Evolutionary conservation across 2,329 filamentous ascomycete genomes (phyloP).

Genomic region (Golovinomyces cichoracearum): DNA sequence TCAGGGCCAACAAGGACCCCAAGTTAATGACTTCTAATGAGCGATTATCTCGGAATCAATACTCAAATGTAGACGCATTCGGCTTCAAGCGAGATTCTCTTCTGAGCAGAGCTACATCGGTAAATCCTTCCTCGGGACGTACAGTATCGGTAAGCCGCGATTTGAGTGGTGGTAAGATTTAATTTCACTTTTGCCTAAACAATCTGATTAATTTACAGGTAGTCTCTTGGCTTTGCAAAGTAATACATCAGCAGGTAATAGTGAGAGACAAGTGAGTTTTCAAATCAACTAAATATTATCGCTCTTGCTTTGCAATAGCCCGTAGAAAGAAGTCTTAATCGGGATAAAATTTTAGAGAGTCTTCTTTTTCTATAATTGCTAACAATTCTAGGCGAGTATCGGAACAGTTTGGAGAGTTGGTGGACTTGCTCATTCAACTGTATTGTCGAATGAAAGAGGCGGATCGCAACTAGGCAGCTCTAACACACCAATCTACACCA

Average conservation of each 20-base stretch:
- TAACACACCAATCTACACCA: slow-evolving; percentile 39
- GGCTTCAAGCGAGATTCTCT: slow-evolving; percentile 15
- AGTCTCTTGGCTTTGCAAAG: slow-evolving; percentile 13
- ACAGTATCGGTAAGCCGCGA: too few species aligned
- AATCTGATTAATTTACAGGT: slow-evolving; percentile 7
- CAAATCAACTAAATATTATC: too few species aligned
- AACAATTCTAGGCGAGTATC: slow-evolving; percentile 26
- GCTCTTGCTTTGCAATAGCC: too few species aligned
- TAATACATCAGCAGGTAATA: slow-evolving; percentile 8
- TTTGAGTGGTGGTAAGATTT: slow-evolving; percentile 7
- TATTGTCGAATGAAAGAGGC: slow-evolving; percentile 36
- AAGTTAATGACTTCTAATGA: slow-evolving; percentile 22
- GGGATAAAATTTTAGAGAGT: too few species aligned
- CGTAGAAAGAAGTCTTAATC: too few species aligned
- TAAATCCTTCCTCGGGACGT: slow-evolving; percentile 8
- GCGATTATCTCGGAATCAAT: slow-evolving; percentile 18
- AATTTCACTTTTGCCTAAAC: not conserved
- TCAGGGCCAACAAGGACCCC: slow-evolving; percentile 24
- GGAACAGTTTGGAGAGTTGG: slow-evolving; percentile 57
- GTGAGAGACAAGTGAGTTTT: slow-evolving; percentile 13
- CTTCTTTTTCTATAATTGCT: not conserved
- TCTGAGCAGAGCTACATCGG: slow-evolving; percentile 3
- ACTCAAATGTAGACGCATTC: slow-evolving; percentile 24
- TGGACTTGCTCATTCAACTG: slow-evolving; percentile 32
- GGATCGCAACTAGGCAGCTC: slow-evolving; percentile 41